Percentiles rank a stretch among this genome's conserved stretches.
These are phyloP conservation scores for Amoebophrya sp. DNA, from an alignment of 169 alveolate genomes.

Conservation along the genomic window DNA sequence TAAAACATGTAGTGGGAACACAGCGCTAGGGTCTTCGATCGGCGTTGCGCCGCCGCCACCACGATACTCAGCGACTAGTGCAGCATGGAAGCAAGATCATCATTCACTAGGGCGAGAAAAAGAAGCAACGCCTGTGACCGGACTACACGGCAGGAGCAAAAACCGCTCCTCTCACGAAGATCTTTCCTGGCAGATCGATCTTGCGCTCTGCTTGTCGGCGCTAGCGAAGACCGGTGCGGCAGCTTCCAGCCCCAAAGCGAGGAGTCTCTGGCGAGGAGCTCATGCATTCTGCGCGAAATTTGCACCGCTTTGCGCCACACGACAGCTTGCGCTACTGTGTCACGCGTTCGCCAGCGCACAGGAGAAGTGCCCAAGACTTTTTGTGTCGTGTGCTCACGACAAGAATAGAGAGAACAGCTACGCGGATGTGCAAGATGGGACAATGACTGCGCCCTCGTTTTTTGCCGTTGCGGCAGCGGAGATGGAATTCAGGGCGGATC, in stretches of 20 bases:
- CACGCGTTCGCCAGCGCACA: conserved; percentile 13
- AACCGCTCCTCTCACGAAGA: too few species aligned
- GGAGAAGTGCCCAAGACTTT: background rate
- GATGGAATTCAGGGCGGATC: background rate
- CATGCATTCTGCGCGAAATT: background rate
- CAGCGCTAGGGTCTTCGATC: too few species aligned
- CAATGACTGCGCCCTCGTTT: background rate
- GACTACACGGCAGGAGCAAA: too few species aligned
- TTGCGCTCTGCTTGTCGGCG: background rate
- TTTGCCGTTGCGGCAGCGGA: background rate
- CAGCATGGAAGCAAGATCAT: too few species aligned
- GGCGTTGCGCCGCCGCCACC: too few species aligned
- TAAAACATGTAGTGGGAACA: too few species aligned
- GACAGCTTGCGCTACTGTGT: background rate
- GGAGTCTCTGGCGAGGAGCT: background rate
- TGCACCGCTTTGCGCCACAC: background rate
- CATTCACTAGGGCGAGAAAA: too few species aligned
- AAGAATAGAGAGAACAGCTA: background rate
- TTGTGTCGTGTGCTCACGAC: background rate
- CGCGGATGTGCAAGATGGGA: background rate
- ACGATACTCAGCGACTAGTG: too few species aligned
- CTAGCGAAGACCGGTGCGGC: background rate
- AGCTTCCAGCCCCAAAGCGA: background rate
- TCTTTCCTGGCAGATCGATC: background rate
- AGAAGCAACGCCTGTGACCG: too few species aligned